These are phyloP conservation scores for Pleurotus giganteus DNA, from an alignment of 768 basidiomycete genomes.

Conservation along the genomic window DNA sequence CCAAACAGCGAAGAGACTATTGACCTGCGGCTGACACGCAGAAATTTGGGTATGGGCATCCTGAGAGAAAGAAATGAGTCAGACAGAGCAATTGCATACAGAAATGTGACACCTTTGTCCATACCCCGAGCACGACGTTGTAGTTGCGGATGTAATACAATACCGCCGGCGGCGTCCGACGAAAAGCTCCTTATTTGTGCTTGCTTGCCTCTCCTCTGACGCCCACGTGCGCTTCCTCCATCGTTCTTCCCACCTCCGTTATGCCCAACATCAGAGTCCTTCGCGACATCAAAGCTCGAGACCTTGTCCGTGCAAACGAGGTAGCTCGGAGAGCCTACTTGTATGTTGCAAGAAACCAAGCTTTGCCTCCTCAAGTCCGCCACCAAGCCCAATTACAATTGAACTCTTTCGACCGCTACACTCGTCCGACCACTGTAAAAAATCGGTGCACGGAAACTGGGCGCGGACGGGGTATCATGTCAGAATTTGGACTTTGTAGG, in stretches of 20 bases:
- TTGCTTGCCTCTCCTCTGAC: background rate
- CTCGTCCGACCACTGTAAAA: conserved; percentile 84
- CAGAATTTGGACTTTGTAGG: conserved; percentile 84
- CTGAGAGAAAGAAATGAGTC: conserved; percentile 29
- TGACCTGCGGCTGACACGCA: conserved; percentile 66
- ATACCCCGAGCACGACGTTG: background rate
- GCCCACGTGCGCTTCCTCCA: background rate
- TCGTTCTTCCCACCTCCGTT: conserved; percentile 4
- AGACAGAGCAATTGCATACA: background rate
- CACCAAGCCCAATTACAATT: conserved; percentile 94
- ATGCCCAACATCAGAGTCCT: conserved; percentile 54
- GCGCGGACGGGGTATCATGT: conserved; percentile 82
- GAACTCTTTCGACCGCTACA: conserved; percentile 81
- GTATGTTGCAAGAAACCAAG: conserved; percentile 89
- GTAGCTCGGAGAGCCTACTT: conserved; percentile 87
- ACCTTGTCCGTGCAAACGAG: conserved; percentile 72
- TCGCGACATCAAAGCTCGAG: conserved; percentile 77
- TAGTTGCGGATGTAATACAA: background rate
- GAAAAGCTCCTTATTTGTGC: background rate
- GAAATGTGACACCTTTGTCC: conserved; percentile 14
- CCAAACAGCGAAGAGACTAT: conserved; percentile 79
- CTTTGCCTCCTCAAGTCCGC: conserved; percentile 83
- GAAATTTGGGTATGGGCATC: conserved; percentile 57
- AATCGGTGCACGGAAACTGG: conserved; percentile 88
- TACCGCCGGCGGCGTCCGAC: background rate